These are phyloP conservation scores for Phycomyces nitens DNA, from an alignment of 192 early-diverging fungal species.

Conservation along the genomic window DNA sequence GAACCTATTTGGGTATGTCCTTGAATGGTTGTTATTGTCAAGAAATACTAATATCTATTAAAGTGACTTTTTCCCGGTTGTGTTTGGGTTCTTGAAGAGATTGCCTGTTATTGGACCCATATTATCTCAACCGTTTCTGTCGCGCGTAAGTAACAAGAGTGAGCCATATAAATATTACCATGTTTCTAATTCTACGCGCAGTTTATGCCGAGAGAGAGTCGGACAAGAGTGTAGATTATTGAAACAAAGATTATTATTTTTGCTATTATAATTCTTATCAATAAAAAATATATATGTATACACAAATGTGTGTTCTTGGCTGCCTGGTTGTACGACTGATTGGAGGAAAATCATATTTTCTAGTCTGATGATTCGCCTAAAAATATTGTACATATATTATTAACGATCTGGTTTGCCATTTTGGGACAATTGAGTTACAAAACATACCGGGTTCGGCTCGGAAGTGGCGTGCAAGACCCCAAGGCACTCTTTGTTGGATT, in stretches of 20 bases:
- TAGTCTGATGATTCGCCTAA: no score
- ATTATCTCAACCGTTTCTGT: conserved; percentile 79
- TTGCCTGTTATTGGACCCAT: conserved; percentile 88
- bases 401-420: no score
- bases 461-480: not conserved
- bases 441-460: not conserved
- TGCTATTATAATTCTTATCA: no score
- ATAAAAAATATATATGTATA: no score
- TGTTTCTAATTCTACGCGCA: not conserved
- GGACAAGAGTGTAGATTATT: conserved; percentile 23
- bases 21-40: not conserved
- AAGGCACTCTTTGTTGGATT: not conserved
- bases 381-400: no score
- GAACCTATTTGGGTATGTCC: conserved; percentile 87
- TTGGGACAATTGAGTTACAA: no score
- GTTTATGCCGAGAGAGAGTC: conserved; percentile 28
- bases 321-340: no score
- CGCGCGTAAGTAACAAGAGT: conserved; percentile 50
- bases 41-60: not conserved
- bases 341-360: no score
- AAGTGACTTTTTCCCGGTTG: conserved; percentile 96
- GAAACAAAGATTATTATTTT: not conserved
- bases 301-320: no score
- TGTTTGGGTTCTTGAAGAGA: conserved; percentile 81
- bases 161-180: no score